These are phyloP conservation scores for Candida orba DNA, from an alignment of 805 yeast genomes.

Conservation along the genomic window DNA sequence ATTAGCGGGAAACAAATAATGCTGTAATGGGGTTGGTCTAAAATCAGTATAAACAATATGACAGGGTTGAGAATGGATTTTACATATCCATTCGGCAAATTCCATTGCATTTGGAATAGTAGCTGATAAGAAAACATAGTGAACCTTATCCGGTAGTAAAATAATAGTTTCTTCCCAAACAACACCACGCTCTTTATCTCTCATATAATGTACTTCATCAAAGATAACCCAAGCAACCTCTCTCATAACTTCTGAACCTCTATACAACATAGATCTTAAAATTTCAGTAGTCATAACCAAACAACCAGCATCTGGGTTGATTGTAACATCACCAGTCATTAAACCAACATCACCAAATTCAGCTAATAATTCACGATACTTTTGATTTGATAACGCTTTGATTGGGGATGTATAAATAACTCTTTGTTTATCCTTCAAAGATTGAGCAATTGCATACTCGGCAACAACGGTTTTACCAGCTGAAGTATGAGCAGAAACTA, in stretches of 20 bases:
- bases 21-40: conserved; percentile 98
- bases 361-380: conserved; percentile 82
- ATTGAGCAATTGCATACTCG: conserved; percentile 94
- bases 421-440: conserved; percentile 89
- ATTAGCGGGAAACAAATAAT: conserved; percentile 95
- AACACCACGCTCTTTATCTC: conserved; percentile 96
- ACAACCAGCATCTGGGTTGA: conserved; percentile 97
- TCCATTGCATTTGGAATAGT: conserved; percentile 98
- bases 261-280: conserved; percentile 89
- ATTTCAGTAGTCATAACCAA: conserved; percentile 98
- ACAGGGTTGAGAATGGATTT: conserved; percentile 92
- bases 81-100: conserved; percentile 97
- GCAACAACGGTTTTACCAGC: conserved; percentile 99
- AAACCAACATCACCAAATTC: conserved; percentile 94
- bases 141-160: conserved; percentile 90
- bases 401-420: conserved; percentile 96
- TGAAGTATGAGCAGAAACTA: conserved; percentile 97
- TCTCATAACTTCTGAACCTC: conserved; percentile 97
- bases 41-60: conserved; percentile 98
- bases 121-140: conserved; percentile 88
- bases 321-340: conserved; percentile 99
- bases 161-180: conserved; percentile 99
- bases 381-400: conserved; percentile 84
- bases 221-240: conserved; percentile 99
- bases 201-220: conserved; percentile 98